Conservation (phyloP, 805 yeast genomes). For the Pichia nakasei region DNA sequence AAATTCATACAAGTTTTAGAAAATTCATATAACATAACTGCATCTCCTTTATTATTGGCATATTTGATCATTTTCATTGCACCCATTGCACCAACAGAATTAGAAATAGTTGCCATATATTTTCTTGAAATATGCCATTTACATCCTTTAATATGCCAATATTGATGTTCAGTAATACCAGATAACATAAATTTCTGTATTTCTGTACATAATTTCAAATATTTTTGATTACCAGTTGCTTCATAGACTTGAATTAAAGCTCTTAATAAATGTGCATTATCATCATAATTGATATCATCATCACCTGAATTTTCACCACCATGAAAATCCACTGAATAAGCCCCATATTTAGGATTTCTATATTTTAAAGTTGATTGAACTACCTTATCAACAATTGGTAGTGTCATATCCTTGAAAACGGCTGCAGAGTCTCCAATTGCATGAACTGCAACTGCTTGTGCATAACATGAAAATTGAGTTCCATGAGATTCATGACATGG, state of each 20-base stretch:
- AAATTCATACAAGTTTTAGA: constrained; percentile 55
- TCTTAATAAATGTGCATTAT: constrained; percentile 66
- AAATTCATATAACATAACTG: constrained; percentile 40
- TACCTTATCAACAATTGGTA: constrained; percentile 46
- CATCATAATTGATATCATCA: constrained; percentile 64
- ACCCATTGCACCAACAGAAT: constrained; percentile 57
- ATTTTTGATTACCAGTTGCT: constrained; percentile 48
- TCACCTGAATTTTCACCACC: constrained; percentile 31
- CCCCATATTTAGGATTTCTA: constrained; percentile 41
- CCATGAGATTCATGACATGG: constrained; percentile 38
- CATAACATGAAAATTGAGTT: constrained; percentile 57
- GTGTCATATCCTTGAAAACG: constrained; percentile 41
- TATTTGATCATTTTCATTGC: constrained; percentile 55
- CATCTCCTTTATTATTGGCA: constrained; percentile 33
- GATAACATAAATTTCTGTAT: constrained; percentile 54
- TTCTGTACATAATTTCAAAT: constrained; percentile 48
- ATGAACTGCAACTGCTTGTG: constrained; percentile 56
- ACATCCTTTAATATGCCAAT: constrained; percentile 48
- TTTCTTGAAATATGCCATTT: constrained; percentile 56
- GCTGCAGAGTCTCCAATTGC: constrained; percentile 60
- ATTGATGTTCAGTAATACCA: constrained; percentile 45
- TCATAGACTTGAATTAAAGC: constrained; percentile 60
- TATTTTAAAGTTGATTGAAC: constrained; percentile 41
- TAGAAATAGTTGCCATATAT: constrained; percentile 43
- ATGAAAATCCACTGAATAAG: constrained; percentile 43